Evolutionary conservation across 106 monocot species (phyloP).

Genomic region (Gastrodia elata): DNA sequence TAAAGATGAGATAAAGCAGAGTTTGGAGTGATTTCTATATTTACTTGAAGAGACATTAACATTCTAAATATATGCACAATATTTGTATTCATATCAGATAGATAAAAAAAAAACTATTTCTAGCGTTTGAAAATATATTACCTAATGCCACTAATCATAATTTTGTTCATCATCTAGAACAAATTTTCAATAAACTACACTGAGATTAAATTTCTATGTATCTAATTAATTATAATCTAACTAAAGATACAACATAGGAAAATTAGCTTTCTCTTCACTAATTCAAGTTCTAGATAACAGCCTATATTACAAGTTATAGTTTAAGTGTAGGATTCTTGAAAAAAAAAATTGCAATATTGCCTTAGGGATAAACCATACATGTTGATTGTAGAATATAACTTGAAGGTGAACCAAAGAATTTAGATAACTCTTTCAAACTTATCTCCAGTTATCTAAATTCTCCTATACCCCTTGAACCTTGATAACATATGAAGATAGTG

Average conservation of each 20-base stretch:
- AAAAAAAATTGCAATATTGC: background rate
- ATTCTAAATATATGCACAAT: too few relatives aligned
- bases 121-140: too few relatives aligned
- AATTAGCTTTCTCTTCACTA: background rate
- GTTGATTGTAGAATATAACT: background rate
- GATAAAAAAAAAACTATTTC: too few relatives aligned
- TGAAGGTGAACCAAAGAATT: background rate
- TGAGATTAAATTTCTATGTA: background rate
- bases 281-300: background rate
- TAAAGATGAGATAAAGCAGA: too few relatives aligned
- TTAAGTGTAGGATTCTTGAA: background rate
- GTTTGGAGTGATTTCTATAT: too few relatives aligned
- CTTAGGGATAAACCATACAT: background rate
- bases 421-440: background rate
- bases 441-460: constrained; percentile 26
- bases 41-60: too few relatives aligned
- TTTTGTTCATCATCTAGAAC: too few relatives aligned
- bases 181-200: background rate
- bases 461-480: constrained; percentile 64
- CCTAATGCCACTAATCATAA: too few relatives aligned
- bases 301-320: background rate
- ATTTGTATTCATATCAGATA: too few relatives aligned
- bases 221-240: background rate
- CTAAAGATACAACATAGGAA: background rate
- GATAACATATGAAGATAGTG: constrained; percentile 66